These are phyloP conservation scores for Solanum hybrid DNA, from an alignment of 305 asterid species.

Conservation along the genomic window DNA sequence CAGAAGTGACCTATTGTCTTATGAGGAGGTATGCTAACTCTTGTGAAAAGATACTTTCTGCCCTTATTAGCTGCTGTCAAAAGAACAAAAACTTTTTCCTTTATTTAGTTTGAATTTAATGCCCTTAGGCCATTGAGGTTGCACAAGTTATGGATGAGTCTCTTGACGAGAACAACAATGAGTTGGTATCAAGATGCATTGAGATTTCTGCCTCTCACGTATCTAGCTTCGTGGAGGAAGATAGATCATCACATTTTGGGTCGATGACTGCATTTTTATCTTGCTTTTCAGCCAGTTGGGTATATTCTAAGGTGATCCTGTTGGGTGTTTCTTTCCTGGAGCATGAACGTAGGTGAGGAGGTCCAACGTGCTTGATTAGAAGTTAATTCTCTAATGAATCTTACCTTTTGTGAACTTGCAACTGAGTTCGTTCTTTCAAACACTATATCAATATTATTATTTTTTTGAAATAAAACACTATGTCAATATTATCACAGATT, in stretches of 20 bases:
- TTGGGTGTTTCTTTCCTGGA: constrained; percentile 86
- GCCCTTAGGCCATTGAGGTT: constrained; percentile 73
- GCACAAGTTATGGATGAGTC: constrained; percentile 84
- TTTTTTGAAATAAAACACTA: neutral
- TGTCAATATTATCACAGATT: neutral
- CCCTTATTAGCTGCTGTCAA: neutral
- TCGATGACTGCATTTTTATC: constrained; percentile 42
- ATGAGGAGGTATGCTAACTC: constrained; percentile 66
- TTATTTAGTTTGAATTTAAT: constrained; percentile 9
- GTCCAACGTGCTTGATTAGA: neutral
- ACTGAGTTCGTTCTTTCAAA: neutral
- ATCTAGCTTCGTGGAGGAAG: constrained; percentile 30
- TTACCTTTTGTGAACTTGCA: neutral
- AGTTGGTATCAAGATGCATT: constrained; percentile 58
- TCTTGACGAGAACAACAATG: constrained; percentile 49
- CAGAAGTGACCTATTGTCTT: constrained; percentile 62
- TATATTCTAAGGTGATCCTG: constrained; percentile 81
- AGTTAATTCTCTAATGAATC: neutral
- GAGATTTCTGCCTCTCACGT: constrained; percentile 52
- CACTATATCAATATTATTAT: neutral
- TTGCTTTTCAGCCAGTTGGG: constrained; percentile 71
- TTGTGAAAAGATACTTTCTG: neutral
- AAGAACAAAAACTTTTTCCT: neutral
- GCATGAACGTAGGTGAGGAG: constrained; percentile 65
- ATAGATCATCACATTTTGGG: constrained; percentile 29